Evolutionary conservation across 257 asterid species (phyloP), one percentile per base, ranked within the genome.

Genomic region (Solanum pinnatisectum): DNA sequence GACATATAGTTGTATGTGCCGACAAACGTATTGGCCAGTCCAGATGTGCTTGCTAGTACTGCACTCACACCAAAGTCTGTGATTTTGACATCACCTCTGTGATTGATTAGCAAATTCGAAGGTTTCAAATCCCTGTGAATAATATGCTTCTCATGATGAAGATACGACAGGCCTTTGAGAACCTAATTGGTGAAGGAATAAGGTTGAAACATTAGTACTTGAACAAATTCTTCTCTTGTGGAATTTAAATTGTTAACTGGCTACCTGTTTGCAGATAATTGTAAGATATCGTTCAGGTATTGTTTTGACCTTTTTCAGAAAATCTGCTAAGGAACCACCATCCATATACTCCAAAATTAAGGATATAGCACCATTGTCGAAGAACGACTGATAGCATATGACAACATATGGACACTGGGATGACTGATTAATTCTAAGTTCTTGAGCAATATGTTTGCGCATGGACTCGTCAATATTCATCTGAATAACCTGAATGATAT

Each of bases 1-100:
- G 99, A 97, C 99, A 97, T 97, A 92, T 97, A 97, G 94, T 95
- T 96, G 93, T 96, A 96, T 5, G 99, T 97, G 90, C 99, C 99
- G 59, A 97, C 98, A 91, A 97, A 96, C 44, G 98, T 96, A 90
- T 97, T 94, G 76, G 99, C 99, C 60, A 89, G 90, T 89, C 96
- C 99, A 63, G 98, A 93, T 30, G 99, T 97, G 93, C 91, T 95
- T 74, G 95, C 97, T 68, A 96, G 91, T 89, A 97, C 93, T 14
- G 98, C 94, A 81, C 99, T 97, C 86, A 97, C 99, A 37, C 99
- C 99, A 90, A 97, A 97, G 84, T 97, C 99, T 5, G 99, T 97
- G 90, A 97, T 96, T 92, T 97, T 97, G 90, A 95, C 98, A 90
- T 97, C 99, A 78, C 99, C 99, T 91, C 95, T 90, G 90, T 97